Evolutionary conservation across 2,329 filamentous ascomycete genomes (phyloP).

Genomic region (Trichoderma aggressivum): DNA sequence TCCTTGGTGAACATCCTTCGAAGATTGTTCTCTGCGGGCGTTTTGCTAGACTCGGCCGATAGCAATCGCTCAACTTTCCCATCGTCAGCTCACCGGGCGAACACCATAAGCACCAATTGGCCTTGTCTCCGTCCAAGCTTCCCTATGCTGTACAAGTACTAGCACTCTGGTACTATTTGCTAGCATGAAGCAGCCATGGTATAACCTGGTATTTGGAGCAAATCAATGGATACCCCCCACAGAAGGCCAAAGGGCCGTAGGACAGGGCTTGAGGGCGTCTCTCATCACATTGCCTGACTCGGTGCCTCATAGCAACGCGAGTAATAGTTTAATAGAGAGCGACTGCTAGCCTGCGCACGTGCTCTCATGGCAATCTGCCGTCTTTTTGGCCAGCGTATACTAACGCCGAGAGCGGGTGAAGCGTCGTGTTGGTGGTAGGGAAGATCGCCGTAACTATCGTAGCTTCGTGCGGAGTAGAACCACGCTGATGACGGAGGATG

Average conservation of each 20-base stretch:
- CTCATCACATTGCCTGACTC: background rate
- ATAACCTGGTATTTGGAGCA: background rate
- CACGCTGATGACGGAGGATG: constrained; percentile 7
- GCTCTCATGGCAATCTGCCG: background rate
- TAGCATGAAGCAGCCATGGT: background rate
- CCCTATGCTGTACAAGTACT: background rate
- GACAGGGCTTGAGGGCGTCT: constrained; percentile 4
- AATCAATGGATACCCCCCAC: constrained; percentile 8
- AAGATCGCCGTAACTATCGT: constrained; percentile 5
- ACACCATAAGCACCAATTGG: constrained; percentile 11
- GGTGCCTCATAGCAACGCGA: background rate
- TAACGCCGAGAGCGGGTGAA: constrained; percentile 10
- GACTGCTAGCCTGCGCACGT: background rate
- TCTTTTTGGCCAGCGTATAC: background rate
- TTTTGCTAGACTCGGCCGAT: constrained; percentile 2
- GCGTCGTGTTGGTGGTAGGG: background rate
- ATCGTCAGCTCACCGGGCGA: background rate
- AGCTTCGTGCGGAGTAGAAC: constrained; percentile 7
- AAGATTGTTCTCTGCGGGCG: constrained; percentile 4
- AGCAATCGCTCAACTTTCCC: background rate
- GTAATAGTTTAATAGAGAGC: background rate
- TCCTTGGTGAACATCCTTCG: background rate
- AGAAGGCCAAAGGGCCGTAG: background rate
- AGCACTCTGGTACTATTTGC: background rate
- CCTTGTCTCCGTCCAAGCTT: background rate